Evolutionary conservation across 441 rosid species (phyloP), one percentile per base, ranked within the genome.

Genomic region (Bocquillonia castaneifolia): DNA sequence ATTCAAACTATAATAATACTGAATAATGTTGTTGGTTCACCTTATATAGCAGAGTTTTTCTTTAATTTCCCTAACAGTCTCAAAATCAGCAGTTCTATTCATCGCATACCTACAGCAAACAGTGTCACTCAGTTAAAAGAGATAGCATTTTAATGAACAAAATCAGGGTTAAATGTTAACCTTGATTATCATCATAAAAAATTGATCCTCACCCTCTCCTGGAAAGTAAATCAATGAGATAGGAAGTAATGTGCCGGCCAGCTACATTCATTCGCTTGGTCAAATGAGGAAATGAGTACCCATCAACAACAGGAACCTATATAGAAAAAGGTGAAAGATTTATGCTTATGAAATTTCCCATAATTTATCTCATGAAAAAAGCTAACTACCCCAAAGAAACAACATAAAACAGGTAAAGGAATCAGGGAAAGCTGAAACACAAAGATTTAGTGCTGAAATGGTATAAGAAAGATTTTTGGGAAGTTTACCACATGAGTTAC

Each of bases 231-330:
- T 93, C 96, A 62, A 93, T 88, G 58, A 93, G 97, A 82, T 93
- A 91, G 2, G 97, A 82, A 55, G 97, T 93, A 59, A 93, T 93
- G 83, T 93, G 97, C 67, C 99, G 90, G 22, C 99, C 99, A 79
- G 97, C 96, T n/a, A 93, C 95, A 78, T 93, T 93, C 99, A 93
- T 91, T 68, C 97, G 81, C 77, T 93, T 93, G 39, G 99, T 93
- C 36, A 93, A 93, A 84, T 93, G 97, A 68, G 99, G 99, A 57
- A 93, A 93, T 18, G 99, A 93, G 73, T 89, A 93, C 55, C 99
- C 97, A 48, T 93, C 99, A 80, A 93, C 99, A 74, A 93, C 97
- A 42, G 99, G 99, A 74, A 93, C 99, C 97, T 93, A 76, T 32
- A 74, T 51, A 58, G 64, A 68, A 34, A 56, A 73, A 15, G 18